These are phyloP conservation scores for Podaxis sp. DNA, from an alignment of 768 basidiomycete genomes.

Conservation along the genomic window DNA sequence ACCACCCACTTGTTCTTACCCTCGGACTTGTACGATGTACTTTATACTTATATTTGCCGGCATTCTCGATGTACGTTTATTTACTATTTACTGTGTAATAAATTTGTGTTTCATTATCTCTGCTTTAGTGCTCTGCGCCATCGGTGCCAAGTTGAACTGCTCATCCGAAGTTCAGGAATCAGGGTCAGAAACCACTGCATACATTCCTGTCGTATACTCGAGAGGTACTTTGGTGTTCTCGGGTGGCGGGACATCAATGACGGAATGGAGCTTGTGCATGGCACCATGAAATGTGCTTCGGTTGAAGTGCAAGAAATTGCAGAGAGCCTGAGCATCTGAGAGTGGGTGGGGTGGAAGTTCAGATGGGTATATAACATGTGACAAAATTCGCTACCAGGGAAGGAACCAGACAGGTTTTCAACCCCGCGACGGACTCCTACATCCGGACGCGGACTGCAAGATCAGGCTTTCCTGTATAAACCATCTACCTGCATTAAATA, in stretches of 20 bases:
- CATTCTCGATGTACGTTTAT: not conserved
- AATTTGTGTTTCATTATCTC: not conserved
- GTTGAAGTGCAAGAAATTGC: not conserved
- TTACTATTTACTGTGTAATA: not conserved
- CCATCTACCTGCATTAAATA: no score
- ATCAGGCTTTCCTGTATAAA: no score
- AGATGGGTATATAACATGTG: not conserved
- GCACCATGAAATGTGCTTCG: not conserved
- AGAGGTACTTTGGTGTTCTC: no score
- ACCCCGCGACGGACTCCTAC: no score
- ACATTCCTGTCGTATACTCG: no score
- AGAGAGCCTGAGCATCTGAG: not conserved
- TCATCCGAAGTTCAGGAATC: no score
- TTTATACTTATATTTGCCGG: not conserved
- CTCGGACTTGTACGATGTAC: not conserved
- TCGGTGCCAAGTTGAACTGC: not conserved
- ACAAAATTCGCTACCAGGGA: not conserved
- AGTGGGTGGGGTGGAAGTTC: not conserved
- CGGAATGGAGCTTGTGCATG: not conserved
- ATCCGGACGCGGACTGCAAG: no score
- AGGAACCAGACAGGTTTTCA: no score
- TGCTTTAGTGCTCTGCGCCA: not conserved
- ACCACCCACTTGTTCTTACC: not conserved
- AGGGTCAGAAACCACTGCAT: no score
- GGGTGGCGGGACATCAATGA: not conserved